These are phyloP conservation scores for Lepraria neglecta DNA, from an alignment of 495 filamentous ascomycete species.

Conservation along the genomic window DNA sequence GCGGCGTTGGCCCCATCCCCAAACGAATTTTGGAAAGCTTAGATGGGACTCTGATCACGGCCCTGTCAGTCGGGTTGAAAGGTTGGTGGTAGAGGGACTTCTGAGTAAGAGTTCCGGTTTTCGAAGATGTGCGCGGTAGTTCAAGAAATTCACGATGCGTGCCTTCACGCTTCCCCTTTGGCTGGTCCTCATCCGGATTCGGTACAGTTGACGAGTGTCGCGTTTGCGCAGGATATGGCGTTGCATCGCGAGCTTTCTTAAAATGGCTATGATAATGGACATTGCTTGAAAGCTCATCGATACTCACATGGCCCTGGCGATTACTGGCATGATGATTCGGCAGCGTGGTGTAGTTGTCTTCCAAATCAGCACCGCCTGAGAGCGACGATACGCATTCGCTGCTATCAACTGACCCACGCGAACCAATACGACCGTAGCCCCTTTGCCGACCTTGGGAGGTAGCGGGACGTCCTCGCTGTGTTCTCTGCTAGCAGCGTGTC, in stretches of 20 bases:
- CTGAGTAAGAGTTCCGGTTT: background rate
- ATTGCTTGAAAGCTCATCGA: slow-evolving; percentile 10
- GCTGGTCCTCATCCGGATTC: background rate
- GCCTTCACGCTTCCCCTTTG: background rate
- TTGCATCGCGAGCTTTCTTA: slow-evolving; percentile 18
- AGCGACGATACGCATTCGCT: slow-evolving; percentile 24
- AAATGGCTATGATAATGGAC: slow-evolving; percentile 5
- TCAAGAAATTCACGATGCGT: background rate
- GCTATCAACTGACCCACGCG: slow-evolving; percentile 22
- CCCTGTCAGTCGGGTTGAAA: slow-evolving; percentile 15
- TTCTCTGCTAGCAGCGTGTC: slow-evolving; percentile 32
- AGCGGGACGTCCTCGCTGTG: slow-evolving; percentile 14
- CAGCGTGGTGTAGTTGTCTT: slow-evolving; percentile 22
- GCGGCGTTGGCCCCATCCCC: slow-evolving; percentile 21
- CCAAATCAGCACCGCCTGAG: slow-evolving; percentile 16
- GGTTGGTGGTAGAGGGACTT: background rate
- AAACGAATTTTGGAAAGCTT: slow-evolving; percentile 14
- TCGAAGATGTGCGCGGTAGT: slow-evolving; percentile 6
- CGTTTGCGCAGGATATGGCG: slow-evolving; percentile 14
- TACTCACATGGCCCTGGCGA: background rate
- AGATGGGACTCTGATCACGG: slow-evolving; percentile 19
- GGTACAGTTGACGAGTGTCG: slow-evolving; percentile 7
- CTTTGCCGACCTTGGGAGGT: background rate
- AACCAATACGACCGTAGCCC: slow-evolving; percentile 11
- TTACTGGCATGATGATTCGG: background rate